Base-by-base conservation (phyloP, 176 grass and related monocot genomes). In the Bromus sterilis region DNA sequence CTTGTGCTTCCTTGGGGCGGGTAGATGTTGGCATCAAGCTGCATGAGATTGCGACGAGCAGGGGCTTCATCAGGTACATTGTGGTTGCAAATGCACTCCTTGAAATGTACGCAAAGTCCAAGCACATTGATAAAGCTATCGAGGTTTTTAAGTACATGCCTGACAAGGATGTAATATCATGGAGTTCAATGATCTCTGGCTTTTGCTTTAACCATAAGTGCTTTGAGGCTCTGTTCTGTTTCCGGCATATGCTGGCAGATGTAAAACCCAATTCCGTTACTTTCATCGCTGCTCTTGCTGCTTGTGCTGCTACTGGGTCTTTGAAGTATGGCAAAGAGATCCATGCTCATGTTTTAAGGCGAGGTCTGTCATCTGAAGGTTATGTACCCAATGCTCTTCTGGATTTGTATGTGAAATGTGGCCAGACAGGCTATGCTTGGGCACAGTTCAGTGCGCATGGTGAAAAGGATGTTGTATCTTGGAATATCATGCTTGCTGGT, bases 331-430 rank as follows among this genome's bases (percentile, higher is more conserved):
- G 95, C 28, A 98, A 93, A 74, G 95, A 95, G 76, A 93, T 98
- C 25, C 95, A 98, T 91, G 95, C 92, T 39, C 81, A 87, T 85
- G 86, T 76, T 81, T 82, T 98, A 86, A 86, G 90, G 80, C 62
- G 65, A 25, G 90, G 92, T 51, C 67, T 93, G 62, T 83, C 64
- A 80, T 88, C 77, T 75, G 84, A 93, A 74, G 86, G 90, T 64
- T 89, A 82, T 82, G 66, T 98, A 31, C 85, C 88, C 69, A 98
- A 98, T 78, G 90, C 95, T 66, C 84, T 98, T 84, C 76, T 98
- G 10, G 92, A 94, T 67, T 62, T 98, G 71, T 95, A 98, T 84
- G 92, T 78, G 33, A 98, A 98, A 79, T 98, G 92, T 87, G 95
- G 92, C 42, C 89, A 91, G 75, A 98, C 80, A 29, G 68, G 86